Evolutionary conservation across 495 filamentous ascomycete species (phyloP), one percentile per base, ranked within the genome.

Genomic region (Aspergillus cristatus): DNA sequence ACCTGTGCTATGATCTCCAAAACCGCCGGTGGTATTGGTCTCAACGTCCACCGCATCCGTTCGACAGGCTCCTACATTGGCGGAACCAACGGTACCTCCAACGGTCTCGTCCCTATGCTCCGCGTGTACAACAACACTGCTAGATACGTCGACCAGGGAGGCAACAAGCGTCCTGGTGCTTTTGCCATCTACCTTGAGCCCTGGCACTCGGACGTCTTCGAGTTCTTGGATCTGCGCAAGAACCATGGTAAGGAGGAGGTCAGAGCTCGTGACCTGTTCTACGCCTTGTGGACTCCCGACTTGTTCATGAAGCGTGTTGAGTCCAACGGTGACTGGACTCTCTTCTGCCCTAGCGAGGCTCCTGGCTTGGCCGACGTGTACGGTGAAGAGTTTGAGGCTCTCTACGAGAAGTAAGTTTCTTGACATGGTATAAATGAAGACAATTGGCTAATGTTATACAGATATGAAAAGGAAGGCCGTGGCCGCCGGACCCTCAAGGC

Each of bases 141-240:
- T 15, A 78, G 91, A 53, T 98, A 98, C 57, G 91, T 98, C 36
- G 91, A 98, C 55, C 91, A 98, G 66, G 91, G 91, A 65, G 91
- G 91, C 51, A 98, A 98, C 75, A 98, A 98, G 77, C 85, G 91
- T 31, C 91, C 91, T 24, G 91, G 91, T 65, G 91, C 91, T 35
- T 98, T 98, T 60, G 91, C 91, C 47, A 93, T 97, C 62, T 98
- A 98, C 66, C 74, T 98, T n/a, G 91, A 98, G 72, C 91, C 91
- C 13, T 98, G 91, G 91, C 91, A 98, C 66, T 82, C 89, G 14
- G 91, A 98, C 67, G 82, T 98, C 28, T 96, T 96, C 52, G 82
- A 90, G 56, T 98, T 93, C 73, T 75, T 98, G 46, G 91, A 98
- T 54, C 78, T 98, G 31, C 82, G 91, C 45, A 98, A 98, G 79